Evolutionary conservation across 2,329 filamentous ascomycete species (phyloP), one percentile per base, ranked within the genome.

Genomic region (Emmonsiellopsis sp.): DNA sequence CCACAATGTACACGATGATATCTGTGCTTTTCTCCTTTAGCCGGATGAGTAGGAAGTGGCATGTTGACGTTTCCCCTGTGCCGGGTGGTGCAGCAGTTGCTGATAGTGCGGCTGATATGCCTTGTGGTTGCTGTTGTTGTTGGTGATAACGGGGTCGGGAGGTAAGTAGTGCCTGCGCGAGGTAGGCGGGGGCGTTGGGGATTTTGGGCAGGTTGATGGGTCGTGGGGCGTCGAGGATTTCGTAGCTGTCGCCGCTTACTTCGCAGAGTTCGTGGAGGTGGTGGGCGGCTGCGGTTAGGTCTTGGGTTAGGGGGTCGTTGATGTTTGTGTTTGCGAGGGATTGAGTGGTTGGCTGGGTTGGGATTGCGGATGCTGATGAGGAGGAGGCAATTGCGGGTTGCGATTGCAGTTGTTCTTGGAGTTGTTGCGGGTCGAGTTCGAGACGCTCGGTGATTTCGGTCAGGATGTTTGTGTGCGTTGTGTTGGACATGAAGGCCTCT

Each of bases 371-470:
- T 21, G 11, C 11, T 37, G n/a, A 14, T n/a, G 45, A 53, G 32
- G 8, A n/a, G 10, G 32, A 56, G 10, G 54, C 49, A 36, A 54
- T 42, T 9, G 56, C 54, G 17, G 54, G 51, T 33, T 60, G 60
- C 37, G 61, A 54, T 32, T 42, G 46, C 11, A 21, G n/a, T 37
- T 47, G 46, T 49, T 49, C 21, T 45, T 44, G 58, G 61, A 50
- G 58, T 54, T 52, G 46, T 58, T 42, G 59, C 56, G 27, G 60
- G 40, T 60, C 57, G 32, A 57, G 51, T 2, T 65, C 80, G 21
- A 95, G 85, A 53, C 87, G 86, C 74, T 96, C 86, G 52, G 87
- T 80, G 64, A 97, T 88, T 63, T 97, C 92, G 69, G 96, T 80
- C 62, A 95, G 91, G 67, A 95, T 84, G 71, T 82, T 90, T 2